These are phyloP conservation scores for Wickerhamiella musiphila DNA, from an alignment of 805 yeast genomes.

Conservation along the genomic window DNA sequence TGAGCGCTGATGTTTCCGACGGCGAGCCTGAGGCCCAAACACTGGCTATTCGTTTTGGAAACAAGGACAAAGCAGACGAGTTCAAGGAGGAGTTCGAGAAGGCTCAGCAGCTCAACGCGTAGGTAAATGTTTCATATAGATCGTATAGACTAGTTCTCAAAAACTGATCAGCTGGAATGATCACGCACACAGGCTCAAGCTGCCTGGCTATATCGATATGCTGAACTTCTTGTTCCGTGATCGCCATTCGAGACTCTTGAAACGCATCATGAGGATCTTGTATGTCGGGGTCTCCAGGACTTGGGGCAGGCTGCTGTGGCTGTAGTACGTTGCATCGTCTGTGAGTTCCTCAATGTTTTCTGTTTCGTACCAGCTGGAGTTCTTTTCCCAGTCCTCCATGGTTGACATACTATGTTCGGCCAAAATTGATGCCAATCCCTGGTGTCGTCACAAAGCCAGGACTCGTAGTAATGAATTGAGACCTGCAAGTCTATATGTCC, in stretches of 20 bases:
- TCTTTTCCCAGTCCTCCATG: no score
- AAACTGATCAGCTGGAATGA: background rate
- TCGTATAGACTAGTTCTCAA: no score
- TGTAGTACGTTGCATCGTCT: no score
- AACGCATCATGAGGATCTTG: background rate
- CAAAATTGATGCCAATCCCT: no score
- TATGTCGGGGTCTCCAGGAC: no score
- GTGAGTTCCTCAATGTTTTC: no score
- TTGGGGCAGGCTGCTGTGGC: no score
- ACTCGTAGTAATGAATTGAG: no score
- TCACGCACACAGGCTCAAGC: background rate
- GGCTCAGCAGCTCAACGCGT: constrained; percentile 57
- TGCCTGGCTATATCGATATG: background rate
- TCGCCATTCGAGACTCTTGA: background rate
- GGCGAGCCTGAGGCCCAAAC: constrained; percentile 94
- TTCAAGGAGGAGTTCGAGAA: constrained; percentile 84
- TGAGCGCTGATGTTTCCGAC: constrained; percentile 86
- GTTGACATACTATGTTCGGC: no score
- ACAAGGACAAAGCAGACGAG: constrained; percentile 59
- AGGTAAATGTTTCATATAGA: constrained; percentile 8
- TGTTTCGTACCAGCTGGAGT: no score
- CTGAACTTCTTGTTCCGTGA: background rate
- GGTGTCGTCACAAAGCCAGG: no score
- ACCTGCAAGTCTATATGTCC: no score
- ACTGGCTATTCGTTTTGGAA: constrained; percentile 78